Evolutionary conservation across 768 basidiomycete species (phyloP).

Genomic region (Pleurotus tuoliensis): DNA sequence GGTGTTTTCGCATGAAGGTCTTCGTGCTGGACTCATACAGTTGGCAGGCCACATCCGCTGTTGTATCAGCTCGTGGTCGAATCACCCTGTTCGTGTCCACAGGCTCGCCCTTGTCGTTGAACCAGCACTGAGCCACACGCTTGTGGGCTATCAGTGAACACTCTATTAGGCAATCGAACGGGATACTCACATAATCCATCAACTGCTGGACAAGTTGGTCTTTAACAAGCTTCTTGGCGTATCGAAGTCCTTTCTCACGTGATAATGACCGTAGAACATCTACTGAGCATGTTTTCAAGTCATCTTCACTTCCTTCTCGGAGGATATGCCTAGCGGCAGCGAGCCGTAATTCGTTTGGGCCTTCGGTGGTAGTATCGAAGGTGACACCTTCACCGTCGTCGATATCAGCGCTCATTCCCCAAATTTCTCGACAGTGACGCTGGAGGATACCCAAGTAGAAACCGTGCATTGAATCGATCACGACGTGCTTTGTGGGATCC

Average conservation of each 20-base stretch:
- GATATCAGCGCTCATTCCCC: slow-evolving; percentile 10
- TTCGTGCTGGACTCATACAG: neutral
- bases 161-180: neutral
- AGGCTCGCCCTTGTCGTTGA: neutral
- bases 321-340: neutral
- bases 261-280: neutral
- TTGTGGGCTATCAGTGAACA: neutral
- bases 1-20: neutral
- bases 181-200: neutral
- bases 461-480: slow-evolving; percentile 34
- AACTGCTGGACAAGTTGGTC: neutral
- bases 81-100: neutral
- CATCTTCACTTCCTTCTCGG: neutral
- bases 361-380: neutral
- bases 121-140: neutral
- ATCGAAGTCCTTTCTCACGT: neutral
- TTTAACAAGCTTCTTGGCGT: neutral
- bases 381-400: slow-evolving; percentile 5
- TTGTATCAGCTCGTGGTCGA: neutral
- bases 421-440: slow-evolving; percentile 21
- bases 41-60: neutral
- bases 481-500: slow-evolving; percentile 20
- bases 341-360: neutral
- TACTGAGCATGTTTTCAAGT: neutral
- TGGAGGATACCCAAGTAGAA: slow-evolving; percentile 24